Evolutionary conservation across 23 red algal genomes (phyloP), one percentile per base, ranked within the genome.

Genomic region (Gracilaria gracilis): DNA sequence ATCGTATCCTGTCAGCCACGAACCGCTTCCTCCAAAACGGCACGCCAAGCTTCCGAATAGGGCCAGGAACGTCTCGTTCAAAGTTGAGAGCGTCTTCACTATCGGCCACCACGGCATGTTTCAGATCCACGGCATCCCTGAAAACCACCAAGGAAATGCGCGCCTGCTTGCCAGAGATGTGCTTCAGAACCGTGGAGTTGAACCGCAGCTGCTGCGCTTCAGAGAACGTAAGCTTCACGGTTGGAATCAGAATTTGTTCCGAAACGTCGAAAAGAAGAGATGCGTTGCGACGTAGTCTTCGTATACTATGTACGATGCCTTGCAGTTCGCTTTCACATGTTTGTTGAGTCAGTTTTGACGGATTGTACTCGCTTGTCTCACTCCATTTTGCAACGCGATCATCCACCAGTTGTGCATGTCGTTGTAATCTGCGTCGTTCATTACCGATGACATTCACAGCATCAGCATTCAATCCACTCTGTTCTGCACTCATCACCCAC

Each of bases 1-100:
- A 90, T 20, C 74, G 57, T 21, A 44, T 81, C 39, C 40, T 80
- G 21, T 80, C 54, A 9, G 21, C 76, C 15, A 90, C 75, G 79
- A 90, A 90, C 17, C 64, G 53, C 14, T 59, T 90, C 40, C 87
- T 64, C 87, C 87, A 90, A 57, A 57, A 90, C 14, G 87, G 87
- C 15, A 90, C 32, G 34, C 67, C 87, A 39, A 77, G 29, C 13
- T 33, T 80, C 1, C 87, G 87, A 48, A 90, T 90, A 51, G 87
- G 29, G 16, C 57, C 76, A 27, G 87, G 87, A 70, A 90, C 71
- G 33, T 80, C 73, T 9, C 59, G 71, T 29, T 80, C 32, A 67
- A 90, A 90, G 31, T 90, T 74, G 34, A 32, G n/a, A 53, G 29
- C 38, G 61, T 90, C 87, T 16, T 44, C 48, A 29, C 39, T 79